Evolutionary conservation across 2,329 filamentous ascomycete species (phyloP), one percentile per base, ranked within the genome.

Genomic region (Berkeleyomyces rouxiae): DNA sequence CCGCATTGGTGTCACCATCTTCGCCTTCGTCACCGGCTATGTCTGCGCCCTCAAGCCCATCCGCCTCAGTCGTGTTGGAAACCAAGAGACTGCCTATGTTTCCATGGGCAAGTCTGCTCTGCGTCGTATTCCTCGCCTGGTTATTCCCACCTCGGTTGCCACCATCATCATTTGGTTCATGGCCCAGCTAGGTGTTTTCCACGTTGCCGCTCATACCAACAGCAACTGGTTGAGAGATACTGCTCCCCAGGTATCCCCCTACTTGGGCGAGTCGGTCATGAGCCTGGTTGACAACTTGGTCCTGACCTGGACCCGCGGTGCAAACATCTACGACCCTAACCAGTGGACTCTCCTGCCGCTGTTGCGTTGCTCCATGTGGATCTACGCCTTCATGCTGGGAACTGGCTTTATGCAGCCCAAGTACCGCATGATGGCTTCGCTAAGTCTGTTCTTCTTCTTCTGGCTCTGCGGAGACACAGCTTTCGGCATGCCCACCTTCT

Each of bases 1-100:
- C 31, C 78, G 84, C 13, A 80, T 82, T 55, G 84, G 83, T 70
- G 84, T 86, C 2, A 79, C 82, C 11, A 82, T 86, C 66, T 86
- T 86, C 71, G 79, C 84, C 68, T 76, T 86, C 57, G 81, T 85
- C 46, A 82, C 82, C 31, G 82, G 82, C 63, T 85, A 83, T 67
- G 82, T 84, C 60, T 84, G 83, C 71, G 78, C 80, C 3, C 75
- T 84, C 61, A 83, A 84, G 68, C 80, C 82, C 13, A 77, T 85
- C 64, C 76, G 77, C 61, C 77, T 80, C 60, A 78, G 75, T 68
- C 77, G 79, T 61, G 73, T 78, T 40, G 81, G 80, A 60, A 76
- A 80, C 67, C 75, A 77, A 63, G 76, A 80, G 49, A 75, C 74
- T 0, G 80, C 81, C 10, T 78, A 82, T 66, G 72, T 69, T 23